These are phyloP conservation scores for Ogataea pignaliae DNA, from an alignment of 805 yeast species.

Conservation along the genomic window DNA sequence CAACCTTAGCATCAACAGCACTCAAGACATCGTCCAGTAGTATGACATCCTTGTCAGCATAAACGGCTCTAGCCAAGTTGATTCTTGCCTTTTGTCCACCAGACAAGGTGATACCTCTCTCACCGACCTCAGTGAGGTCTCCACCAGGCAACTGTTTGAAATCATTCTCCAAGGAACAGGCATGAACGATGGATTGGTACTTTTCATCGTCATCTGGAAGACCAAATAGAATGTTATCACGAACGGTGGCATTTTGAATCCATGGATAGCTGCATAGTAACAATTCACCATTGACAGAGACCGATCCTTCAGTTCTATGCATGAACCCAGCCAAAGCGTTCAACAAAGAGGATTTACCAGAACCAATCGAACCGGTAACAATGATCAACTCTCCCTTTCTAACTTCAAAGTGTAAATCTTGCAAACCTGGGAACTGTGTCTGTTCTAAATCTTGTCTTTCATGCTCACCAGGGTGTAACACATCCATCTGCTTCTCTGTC, in stretches of 20 bases:
- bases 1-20: conserved; percentile 83
- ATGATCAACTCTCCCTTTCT: conserved; percentile 62
- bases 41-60: conserved; percentile 61
- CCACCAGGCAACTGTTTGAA: conserved; percentile 66
- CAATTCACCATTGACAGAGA: conserved; percentile 49
- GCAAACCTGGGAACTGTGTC: conserved; percentile 41
- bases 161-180: conserved; percentile 67
- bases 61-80: conserved; percentile 72
- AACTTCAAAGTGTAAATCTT: conserved; percentile 46
- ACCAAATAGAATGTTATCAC: conserved; percentile 73
- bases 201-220: conserved; percentile 42
- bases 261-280: conserved; percentile 65
- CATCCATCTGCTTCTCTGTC: conserved; percentile 2
- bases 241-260: conserved; percentile 78
- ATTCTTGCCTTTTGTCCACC: conserved; percentile 89
- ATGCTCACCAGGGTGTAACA: no score
- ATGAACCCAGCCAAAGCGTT: conserved; percentile 70
- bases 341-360: conserved; percentile 74
- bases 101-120: conserved; percentile 79
- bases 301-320: conserved; percentile 49
- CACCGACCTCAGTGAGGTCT: conserved; percentile 78
- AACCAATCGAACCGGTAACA: conserved; percentile 71
- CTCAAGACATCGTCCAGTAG: conserved; percentile 71
- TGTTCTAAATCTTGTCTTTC: not conserved
- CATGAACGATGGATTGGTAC: conserved; percentile 52